Conservation (phyloP, 805 yeast species). For the Kuraishia molischiana region DNA sequence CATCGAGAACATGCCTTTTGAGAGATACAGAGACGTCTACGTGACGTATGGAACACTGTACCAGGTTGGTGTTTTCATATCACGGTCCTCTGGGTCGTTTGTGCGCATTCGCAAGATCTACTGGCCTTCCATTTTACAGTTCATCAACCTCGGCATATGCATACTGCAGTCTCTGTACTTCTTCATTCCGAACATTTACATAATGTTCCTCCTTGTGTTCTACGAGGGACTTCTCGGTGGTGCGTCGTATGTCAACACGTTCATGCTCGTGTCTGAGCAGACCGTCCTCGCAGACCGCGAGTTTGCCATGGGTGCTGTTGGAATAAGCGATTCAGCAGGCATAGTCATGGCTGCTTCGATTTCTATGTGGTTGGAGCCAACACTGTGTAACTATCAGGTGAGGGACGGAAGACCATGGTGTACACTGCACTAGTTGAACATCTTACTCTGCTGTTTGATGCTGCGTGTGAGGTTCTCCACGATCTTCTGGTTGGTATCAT, state of each 20-base stretch:
- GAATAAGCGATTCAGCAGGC: constrained; percentile 80
- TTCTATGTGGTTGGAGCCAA: constrained; percentile 66
- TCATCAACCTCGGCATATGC: constrained; percentile 47
- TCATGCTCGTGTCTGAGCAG: constrained; percentile 61
- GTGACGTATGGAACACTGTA: constrained; percentile 86
- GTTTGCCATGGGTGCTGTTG: constrained; percentile 75
- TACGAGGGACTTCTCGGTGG: constrained; percentile 94
- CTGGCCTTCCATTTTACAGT: constrained; percentile 57
- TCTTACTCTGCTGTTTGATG: constrained; percentile 13
- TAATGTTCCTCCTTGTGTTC: constrained; percentile 52
- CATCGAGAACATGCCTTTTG: constrained; percentile 58
- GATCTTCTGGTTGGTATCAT: constrained; percentile 45
- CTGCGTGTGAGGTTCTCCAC: constrained; percentile 40
- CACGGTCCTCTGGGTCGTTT: constrained; percentile 72
- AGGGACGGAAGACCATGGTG: constrained; percentile 77
- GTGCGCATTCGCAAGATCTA: constrained; percentile 51
- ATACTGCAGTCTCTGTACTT: constrained; percentile 55
- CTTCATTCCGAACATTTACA: constrained; percentile 49
- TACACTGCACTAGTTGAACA: constrained; percentile 13
- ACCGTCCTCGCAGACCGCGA: constrained; percentile 45
- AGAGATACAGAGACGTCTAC: constrained; percentile 71
- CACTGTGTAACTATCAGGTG: constrained; percentile 64
- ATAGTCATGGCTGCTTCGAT: constrained; percentile 71
- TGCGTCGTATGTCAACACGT: constrained; percentile 82
- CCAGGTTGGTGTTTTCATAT: constrained; percentile 87